These are phyloP conservation scores for Hypoxylon fuscum DNA, from an alignment of 495 filamentous ascomycete species.

Conservation along the genomic window DNA sequence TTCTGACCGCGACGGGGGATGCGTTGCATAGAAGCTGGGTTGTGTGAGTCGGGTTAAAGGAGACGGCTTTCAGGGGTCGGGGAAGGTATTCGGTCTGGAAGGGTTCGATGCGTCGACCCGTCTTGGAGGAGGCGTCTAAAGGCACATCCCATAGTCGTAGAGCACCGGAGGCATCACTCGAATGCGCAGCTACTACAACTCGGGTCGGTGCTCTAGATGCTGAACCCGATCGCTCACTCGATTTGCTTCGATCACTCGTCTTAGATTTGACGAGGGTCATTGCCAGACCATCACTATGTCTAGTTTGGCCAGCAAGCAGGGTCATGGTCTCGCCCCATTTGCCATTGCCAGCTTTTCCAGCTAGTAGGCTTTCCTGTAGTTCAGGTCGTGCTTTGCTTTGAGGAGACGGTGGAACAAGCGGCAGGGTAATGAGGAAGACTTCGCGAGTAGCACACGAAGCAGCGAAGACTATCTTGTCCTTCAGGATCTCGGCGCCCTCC, in stretches of 20 bases:
- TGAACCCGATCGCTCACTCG: conserved; percentile 46
- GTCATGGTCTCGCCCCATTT: conserved; percentile 70
- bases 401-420: conserved; percentile 76
- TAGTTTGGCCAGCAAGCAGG: conserved; percentile 65
- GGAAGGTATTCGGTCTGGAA: conserved; percentile 72
- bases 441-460: conserved; percentile 75
- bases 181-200: conserved; percentile 63
- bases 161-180: conserved; percentile 71
- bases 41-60: conserved; percentile 74
- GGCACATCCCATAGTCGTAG: conserved; percentile 58
- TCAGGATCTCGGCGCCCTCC: conserved; percentile 68
- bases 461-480: conserved; percentile 72
- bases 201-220: conserved; percentile 39
- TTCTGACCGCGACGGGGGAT: conserved; percentile 71
- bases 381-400: conserved; percentile 60
- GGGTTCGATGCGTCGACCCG: conserved; percentile 58
- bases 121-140: conserved; percentile 49
- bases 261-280: conserved; percentile 68
- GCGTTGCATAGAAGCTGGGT: conserved; percentile 75
- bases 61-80: conserved; percentile 69
- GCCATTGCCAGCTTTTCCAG: conserved; percentile 59
- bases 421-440: conserved; percentile 74
- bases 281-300: conserved; percentile 70
- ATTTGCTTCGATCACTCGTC: conserved; percentile 45
- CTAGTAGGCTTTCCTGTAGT: conserved; percentile 53